Evolutionary conservation across 495 filamentous ascomycete genomes (phyloP).

Genomic region (Daldinia concentrica): DNA sequence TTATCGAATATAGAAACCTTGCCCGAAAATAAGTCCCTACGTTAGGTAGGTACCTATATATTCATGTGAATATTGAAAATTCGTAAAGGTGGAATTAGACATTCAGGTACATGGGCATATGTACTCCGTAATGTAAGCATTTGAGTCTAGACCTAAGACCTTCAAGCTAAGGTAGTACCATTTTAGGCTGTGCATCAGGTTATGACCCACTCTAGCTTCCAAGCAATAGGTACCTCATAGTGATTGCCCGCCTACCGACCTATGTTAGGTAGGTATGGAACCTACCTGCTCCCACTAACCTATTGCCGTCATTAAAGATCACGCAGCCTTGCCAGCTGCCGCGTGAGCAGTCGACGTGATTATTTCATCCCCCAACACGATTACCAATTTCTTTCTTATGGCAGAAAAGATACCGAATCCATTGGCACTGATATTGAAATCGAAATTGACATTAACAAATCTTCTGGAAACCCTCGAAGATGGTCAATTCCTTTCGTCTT

Average conservation of each 20-base stretch:
- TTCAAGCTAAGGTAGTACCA: neutral
- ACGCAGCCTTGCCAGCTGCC: slow-evolving; percentile 28
- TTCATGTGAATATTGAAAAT: neutral
- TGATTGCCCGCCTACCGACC: neutral
- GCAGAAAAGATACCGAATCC: too few relatives aligned
- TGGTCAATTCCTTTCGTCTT: slow-evolving; percentile 23
- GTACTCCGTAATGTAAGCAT: neutral
- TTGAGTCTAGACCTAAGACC: too few relatives aligned
- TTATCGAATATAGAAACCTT: slow-evolving; percentile 25
- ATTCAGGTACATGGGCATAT: neutral
- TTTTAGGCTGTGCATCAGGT: neutral
- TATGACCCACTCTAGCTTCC: neutral
- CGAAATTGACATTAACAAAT: neutral
- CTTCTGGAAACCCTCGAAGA: slow-evolving; percentile 28
- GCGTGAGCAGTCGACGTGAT: slow-evolving; percentile 23
- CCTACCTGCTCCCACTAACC: neutral
- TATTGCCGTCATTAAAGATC: slow-evolving; percentile 21
- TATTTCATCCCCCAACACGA: neutral
- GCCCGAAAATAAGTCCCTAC: slow-evolving; percentile 10
- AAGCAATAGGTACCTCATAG: neutral
- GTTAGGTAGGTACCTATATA: neutral
- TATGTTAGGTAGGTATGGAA: too few relatives aligned
- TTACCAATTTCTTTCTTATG: neutral
- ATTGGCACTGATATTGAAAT: too few relatives aligned
- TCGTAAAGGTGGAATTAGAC: neutral